Base-by-base conservation (phyloP, 805 yeast genomes). In the Candida namnaoensis region DNA sequence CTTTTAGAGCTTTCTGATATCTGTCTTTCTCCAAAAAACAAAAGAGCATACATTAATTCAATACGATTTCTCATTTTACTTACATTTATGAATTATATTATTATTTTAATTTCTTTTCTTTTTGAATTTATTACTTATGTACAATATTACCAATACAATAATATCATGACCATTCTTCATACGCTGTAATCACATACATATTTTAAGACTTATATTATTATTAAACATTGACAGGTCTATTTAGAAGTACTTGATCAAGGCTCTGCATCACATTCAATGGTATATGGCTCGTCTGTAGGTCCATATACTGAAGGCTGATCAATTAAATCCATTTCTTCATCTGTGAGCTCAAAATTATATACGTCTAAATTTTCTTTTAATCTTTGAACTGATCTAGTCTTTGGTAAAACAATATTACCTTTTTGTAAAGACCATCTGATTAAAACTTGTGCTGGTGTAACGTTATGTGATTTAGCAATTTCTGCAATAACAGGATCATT, bases 281-380 rank as follows among this genome's bases (percentile, higher is more conserved):
- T 30, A 30, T 30, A 30, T 30, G 33, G 3, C n/a, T 30, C 33
- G 7, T 80, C 88, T 1, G 87, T 79, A 10, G 87, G 86, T 45
- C 80, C 86, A 48, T 82, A 78, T 1, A 74, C 76, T 4, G 67
- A 57, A 0, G 82, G 81, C 44, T 74, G 78, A 42, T 68, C 74
- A 38, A 76, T 44, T 19, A 45, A 38, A 13, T 53, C 46, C 44
- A 74, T 59, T 34, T 76, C 79, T 14, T 59, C 66, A 3, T 52
- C 56, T 1, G 63, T 54, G 34, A 76, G 49, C 38, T 65, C 69
- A 47, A 80, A 80, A 19, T 65, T 66, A 51, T 64, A 74, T 8
- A 51, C 51, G 35, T 52, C 54, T 40, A 53, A 56, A 51, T 76
- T 76, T 23, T 65, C 53, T 34, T 54, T 50, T 44, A 73, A 52